Evolutionary conservation across 805 yeast genomes (phyloP), one percentile per base, ranked within the genome.

Genomic region (Barnettozyma californica): DNA sequence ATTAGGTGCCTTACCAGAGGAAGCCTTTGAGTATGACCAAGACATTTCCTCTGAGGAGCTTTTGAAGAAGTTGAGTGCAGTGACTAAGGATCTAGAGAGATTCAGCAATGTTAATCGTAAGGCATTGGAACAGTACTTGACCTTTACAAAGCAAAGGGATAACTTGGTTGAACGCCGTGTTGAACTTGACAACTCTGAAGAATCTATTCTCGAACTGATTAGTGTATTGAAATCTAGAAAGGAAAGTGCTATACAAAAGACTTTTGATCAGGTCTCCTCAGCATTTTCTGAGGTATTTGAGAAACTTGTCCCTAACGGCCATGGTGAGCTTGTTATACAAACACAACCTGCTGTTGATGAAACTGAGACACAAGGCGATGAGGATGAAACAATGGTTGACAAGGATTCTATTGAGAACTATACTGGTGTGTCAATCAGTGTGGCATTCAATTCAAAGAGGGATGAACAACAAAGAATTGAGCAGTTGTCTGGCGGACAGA

Each of bases 401-500:
- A 57, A 48, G 2, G 49, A 49, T 10, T 38, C 41, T 11, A 53
- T 51, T 43, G 87, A 82, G 16, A 77, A 78, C 46, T 88, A 85
- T 62, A 70, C 73, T 10, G 98, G 98, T 21, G 89, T 92, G 3
- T 78, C 95, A 0, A 87, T 94, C 47, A 74, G 84, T 9, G 97
- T 91, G 3, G 87, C 97, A 0, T 92, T 92, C 73, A 92, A 89
- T 63, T 84, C 95, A 9, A 83, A 83, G 60, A 74, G 77, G 25
- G 86, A 91, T 61, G 97, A 90, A 56, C 96, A 88, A 63, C 86
- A 84, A 52, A 75, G 87, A 52, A 84, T 92, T 48, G 96, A 89
- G 63, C 97, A 91, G 63, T 72, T 94, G 16, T 88, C 97, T 1
- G 99, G 99, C 37, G 99, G 99, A 10, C 99, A 94, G 62, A 92